Conservation (phyloP, 169 alveolate species). For the Eimeria maxima region DNA sequence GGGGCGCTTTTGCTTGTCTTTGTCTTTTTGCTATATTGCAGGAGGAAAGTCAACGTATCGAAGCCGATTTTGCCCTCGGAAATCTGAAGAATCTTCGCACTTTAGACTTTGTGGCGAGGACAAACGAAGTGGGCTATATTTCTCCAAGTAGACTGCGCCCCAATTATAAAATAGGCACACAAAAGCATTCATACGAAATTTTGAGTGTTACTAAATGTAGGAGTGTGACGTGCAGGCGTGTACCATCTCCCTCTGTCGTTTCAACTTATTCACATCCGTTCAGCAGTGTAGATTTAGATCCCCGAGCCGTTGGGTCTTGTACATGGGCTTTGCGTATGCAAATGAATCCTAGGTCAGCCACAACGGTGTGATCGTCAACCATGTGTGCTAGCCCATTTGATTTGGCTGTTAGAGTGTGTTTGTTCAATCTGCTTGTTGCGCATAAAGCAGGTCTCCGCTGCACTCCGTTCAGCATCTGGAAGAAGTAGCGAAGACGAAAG, state of each 20-base stretch:
- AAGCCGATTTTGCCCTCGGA: constrained; percentile 53
- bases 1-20: not conserved
- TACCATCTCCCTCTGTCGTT: not conserved
- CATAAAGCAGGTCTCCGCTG: not conserved
- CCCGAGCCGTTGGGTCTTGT: not conserved
- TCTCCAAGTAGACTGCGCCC: not conserved
- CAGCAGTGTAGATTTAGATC: not conserved
- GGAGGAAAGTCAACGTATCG: constrained; percentile 50
- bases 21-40: not conserved
- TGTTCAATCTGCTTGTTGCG: not conserved
- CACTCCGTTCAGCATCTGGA: not conserved
- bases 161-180: not conserved
- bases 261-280: not conserved
- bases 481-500: not conserved
- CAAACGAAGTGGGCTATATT: not conserved
- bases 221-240: not conserved
- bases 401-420: not conserved
- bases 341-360: not conserved
- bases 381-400: no score
- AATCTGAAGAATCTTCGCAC: constrained; percentile 26
- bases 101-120: constrained; percentile 18
- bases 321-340: not conserved
- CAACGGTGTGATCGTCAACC: not conserved
- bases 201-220: no score
- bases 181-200: not conserved